Evolutionary conservation across 192 early-diverging fungal genomes (phyloP).

Genomic region (Linnemannia schmuckeri): DNA sequence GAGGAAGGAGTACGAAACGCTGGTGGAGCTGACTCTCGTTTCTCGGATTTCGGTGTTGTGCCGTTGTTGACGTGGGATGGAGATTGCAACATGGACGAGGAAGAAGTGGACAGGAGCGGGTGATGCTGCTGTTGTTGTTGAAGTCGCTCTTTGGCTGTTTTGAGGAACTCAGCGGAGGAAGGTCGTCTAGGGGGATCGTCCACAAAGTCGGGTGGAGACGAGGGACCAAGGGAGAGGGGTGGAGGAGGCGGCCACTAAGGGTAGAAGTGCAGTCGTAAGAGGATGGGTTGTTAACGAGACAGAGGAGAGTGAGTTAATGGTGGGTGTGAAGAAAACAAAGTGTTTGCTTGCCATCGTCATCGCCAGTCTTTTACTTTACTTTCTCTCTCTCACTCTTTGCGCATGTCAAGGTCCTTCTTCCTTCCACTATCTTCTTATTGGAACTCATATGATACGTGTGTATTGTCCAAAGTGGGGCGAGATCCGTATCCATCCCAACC

Average conservation of each 20-base stretch:
- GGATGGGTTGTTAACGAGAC: background rate
- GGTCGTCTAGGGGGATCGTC: background rate
- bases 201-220: background rate
- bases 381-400: background rate
- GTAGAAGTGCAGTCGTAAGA: background rate
- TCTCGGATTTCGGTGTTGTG: background rate
- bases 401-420: background rate
- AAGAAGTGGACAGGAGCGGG: background rate
- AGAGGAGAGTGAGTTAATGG: background rate
- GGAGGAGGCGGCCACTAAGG: background rate
- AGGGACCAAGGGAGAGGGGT: background rate
- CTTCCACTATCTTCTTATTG: background rate
- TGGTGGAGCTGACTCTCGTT: conserved; percentile 35
- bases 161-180: background rate
- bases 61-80: conserved; percentile 15
- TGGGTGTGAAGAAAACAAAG: background rate
- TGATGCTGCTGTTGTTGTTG: background rate
- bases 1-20: conserved; percentile 1
- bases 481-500: conserved; percentile 22
- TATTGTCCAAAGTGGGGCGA: background rate
- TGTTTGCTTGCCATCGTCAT: background rate
- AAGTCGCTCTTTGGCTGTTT: conserved; percentile 3
- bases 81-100: conserved; percentile 27
- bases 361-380: background rate
- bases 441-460: background rate